Evolutionary conservation across 257 asterid genomes (phyloP), one percentile per base, ranked within the genome.

Genomic region (Nicotiana sylvestris): DNA sequence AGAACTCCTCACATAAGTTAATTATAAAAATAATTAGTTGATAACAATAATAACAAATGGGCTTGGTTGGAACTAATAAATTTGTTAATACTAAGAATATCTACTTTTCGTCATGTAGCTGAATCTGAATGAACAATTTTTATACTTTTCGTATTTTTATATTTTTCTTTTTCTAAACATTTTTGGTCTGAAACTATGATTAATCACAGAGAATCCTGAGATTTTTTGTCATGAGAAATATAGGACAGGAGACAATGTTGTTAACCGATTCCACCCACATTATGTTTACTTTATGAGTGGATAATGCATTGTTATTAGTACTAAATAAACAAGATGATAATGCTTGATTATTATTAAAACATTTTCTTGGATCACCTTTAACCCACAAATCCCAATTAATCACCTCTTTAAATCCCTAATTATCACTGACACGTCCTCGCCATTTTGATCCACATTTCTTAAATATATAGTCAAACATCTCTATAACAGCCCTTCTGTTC

Each of bases 381-480:
- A 43, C 60, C 81, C 84, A 56, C 82, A 74, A 65, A 81, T 72
- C 37, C 35, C 70, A 84, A 76, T 30, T 81, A 66, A 56, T 57
- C 76, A n/a, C 18, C 13, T 81, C 12, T 76, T 81, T 62, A 32
- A 37, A 72, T 2, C 30, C 11, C 80, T 46, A 46, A 51, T 76
- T 74, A 72, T 25, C 37, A 51, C 4, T 3, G 3, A 51, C 80
- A 15, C 66, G 16, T 21, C 9, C 66, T 61, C 25, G 7, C 10
- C 29, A 58, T 58, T 58, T 55, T 55, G 61, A 55, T 55, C 1
- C 21, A 55, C 61, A 2, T 55, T 15, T 55, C 7, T 13, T 13
- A 55, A 15, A 13, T 55, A 55, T 55, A 53, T 35, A 35, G 39
- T 4, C 39, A 35, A 35, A 35, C 6, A 35, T 4, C 6, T 35